A percentile compares a stretch with the other conserved stretches of the same genome.
Conservation (phyloP, 176 grass and related monocot genomes). For the Triticum urartu region DNA sequence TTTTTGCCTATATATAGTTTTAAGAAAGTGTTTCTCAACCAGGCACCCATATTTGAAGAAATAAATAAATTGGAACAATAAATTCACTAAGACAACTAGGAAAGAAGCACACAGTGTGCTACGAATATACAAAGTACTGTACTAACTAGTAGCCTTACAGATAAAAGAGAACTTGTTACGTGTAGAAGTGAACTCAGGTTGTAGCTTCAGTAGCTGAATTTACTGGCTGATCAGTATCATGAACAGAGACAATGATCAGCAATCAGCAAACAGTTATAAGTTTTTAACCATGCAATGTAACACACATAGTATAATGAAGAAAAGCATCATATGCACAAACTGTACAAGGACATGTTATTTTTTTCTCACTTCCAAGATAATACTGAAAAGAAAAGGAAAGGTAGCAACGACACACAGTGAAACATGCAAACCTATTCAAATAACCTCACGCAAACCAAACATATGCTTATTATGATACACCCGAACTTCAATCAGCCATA, state of each 20-base stretch:
- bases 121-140: neutral
- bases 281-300: neutral
- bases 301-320: neutral
- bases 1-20: neutral
- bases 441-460: neutral
- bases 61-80: neutral
- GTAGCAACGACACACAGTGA: neutral
- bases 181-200: neutral
- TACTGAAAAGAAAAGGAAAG: neutral
- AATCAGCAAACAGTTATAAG: neutral
- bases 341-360: neutral
- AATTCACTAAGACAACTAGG: neutral
- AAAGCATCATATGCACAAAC: constrained; percentile 1
- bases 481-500: neutral
- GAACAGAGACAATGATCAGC: neutral
- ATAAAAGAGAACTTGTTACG: neutral
- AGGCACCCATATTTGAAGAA: neutral
- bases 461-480: neutral
- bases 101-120: neutral
- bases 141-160: neutral
- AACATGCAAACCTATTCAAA: neutral
- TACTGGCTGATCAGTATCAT: neutral
- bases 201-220: neutral
- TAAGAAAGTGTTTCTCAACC: neutral
- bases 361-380: neutral